Base-by-base conservation (phyloP, 768 basidiomycete species). In the Mrakia frigida region DNA sequence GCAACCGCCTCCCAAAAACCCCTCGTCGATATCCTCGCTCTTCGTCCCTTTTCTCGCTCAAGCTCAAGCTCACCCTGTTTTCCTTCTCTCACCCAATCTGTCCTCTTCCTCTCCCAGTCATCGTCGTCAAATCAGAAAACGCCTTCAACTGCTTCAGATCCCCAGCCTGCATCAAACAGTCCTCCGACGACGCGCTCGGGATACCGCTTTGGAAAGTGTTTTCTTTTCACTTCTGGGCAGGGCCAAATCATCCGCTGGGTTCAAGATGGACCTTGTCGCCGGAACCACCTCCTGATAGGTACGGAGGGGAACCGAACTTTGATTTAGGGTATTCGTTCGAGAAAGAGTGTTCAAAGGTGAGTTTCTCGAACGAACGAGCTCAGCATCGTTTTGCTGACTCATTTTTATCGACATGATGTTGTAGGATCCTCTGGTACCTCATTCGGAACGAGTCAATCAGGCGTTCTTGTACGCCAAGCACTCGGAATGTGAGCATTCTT, bases 381-480 rank as follows among this genome's bases (percentile, higher is more conserved):
- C n/a, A 39, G 39, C 10, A 1, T 6, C 65, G 18, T 67, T 5
- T 37, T 10, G 33, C 61, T 63, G 31, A 28, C 21, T 21, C n/a
- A 9, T 14, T 31, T 37, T 25, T 63, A 33, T 35, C 35, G 6
- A 61, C n/a, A 5, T 61, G 3, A 3, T 28, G 60, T 16, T 35
- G 10, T 18, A 68, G 65, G 65, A 68, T 5, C 65, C 65, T 23
- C 25, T 68, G 18, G 25, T 39, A 10, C 65, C 35, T 68, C 65
- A 68, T 39, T 68, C 65, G 23, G 37, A 68, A n/a, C 35, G 65
- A 39, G 37, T 68, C 3, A 41, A 39, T n/a, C 65, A 68, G 25
- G 65, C 37, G 14, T 68, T 39, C 65, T n/a, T 68, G 25, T 68
- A 68, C 65, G 65, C 65, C 21, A 68, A 43, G 25, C 65, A 68